Evolutionary conservation across 1,284 basidiomycete species (phyloP).

Genomic region (Gymnopus androsaceus): DNA sequence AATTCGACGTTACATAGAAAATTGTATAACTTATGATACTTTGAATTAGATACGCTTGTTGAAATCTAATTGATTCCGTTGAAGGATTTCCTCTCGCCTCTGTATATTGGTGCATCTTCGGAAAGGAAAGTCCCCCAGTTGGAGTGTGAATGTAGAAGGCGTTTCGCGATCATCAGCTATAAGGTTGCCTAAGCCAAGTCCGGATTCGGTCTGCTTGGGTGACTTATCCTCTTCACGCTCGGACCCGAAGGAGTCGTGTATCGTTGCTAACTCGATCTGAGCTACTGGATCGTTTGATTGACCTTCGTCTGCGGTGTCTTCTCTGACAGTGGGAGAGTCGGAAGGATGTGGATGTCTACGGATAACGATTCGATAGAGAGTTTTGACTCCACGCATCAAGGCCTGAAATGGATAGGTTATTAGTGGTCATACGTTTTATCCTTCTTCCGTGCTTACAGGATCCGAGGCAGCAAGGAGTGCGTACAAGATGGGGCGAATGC

Average conservation of each 20-base stretch:
- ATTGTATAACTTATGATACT: too few species aligned
- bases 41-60: constrained; percentile 3
- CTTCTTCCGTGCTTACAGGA: constrained; percentile 21
- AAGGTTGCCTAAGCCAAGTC: background rate
- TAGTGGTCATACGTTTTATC: background rate
- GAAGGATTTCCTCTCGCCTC: background rate
- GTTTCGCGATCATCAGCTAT: background rate
- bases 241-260: background rate
- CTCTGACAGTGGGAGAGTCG: background rate
- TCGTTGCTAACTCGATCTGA: constrained; percentile 9
- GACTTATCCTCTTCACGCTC: background rate
- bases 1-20: too few species aligned
- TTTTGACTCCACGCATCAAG: constrained; percentile 12
- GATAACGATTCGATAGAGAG: constrained; percentile 1
- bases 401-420: constrained; percentile 6
- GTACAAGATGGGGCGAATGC: constrained; percentile 27
- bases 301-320: background rate
- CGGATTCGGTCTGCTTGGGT: background rate
- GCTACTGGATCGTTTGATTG: background rate
- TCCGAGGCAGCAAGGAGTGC: constrained; percentile 27
- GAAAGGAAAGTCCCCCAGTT: too few species aligned
- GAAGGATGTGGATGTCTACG: background rate
- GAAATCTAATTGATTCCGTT: background rate
- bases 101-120: background rate
- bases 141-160: too few species aligned